phyloP scores from a whole-genome alignment of 2,329 filamentous ascomycete species.

The Colletotrichum viniferum region DNA sequence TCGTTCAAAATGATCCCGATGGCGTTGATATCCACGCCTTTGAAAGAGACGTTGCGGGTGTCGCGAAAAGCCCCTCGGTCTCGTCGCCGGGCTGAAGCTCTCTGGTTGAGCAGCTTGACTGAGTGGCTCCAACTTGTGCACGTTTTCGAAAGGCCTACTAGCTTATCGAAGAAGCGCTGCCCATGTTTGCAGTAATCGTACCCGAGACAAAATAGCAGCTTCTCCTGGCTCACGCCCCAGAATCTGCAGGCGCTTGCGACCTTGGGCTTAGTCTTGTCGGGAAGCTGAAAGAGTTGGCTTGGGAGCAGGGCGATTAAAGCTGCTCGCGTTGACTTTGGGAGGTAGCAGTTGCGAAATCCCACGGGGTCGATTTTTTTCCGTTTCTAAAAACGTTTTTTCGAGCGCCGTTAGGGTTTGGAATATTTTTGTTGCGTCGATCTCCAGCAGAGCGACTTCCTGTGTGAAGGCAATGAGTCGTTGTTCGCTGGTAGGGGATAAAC shows the following conservation, averaged over 20 bases:
- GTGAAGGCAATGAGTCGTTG: neutral
- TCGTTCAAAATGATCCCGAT: neutral
- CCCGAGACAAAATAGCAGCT: neutral
- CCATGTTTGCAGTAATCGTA: neutral
- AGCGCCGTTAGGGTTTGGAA: too few relatives aligned
- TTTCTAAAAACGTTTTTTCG: too few relatives aligned
- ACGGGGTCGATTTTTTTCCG: neutral
- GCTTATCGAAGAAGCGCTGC: neutral
- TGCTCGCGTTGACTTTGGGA: neutral
- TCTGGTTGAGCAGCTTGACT: neutral
- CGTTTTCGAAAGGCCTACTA: neutral
- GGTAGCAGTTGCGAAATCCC: neutral
- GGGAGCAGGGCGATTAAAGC: neutral
- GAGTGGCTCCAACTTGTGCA: neutral
- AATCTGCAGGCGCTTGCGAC: neutral
- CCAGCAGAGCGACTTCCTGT: neutral
- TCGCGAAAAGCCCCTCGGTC: neutral
- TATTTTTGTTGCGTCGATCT: neutral
- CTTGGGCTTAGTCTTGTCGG: neutral
- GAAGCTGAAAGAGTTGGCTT: neutral
- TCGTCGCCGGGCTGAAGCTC: neutral
- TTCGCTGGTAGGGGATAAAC: neutral
- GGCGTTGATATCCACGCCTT: neutral
- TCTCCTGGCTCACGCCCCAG: neutral
- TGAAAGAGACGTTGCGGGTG: neutral